phyloP scores from a whole-genome alignment of 2,329 filamentous ascomycete genomes.

The Salinomyces thailandicus region DNA sequence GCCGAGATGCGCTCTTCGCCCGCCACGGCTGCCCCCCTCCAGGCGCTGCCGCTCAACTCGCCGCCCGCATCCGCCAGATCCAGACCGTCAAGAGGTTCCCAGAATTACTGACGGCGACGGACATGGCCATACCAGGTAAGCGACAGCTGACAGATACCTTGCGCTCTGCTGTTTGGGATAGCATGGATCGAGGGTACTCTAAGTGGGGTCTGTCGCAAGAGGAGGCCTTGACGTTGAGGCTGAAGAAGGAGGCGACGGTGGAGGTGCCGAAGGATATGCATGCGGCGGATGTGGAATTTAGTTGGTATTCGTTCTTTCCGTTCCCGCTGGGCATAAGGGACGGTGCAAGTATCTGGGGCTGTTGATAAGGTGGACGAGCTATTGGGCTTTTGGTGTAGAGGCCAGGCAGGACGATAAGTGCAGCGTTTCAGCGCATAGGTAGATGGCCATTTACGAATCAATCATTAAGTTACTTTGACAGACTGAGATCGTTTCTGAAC shows the following conservation, averaged over 20 bases:
- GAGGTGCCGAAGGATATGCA: slow-evolving; percentile 7
- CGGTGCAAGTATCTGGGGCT: too few species aligned
- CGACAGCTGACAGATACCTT: slow-evolving; percentile 10
- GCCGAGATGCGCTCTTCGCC: slow-evolving; percentile 11
- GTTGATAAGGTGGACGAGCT: too few species aligned
- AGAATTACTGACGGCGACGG: slow-evolving; percentile 11
- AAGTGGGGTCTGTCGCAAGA: slow-evolving; percentile 12
- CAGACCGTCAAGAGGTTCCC: slow-evolving; percentile 10
- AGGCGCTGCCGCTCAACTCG: slow-evolving; percentile 13
- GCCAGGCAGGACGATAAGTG: too few species aligned
- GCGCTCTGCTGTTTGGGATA: slow-evolving; percentile 9
- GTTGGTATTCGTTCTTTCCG: slow-evolving; percentile 15
- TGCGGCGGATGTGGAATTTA: slow-evolving; percentile 1
- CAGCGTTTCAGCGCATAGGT: too few species aligned
- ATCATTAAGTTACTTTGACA: too few species aligned
- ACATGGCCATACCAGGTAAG: slow-evolving; percentile 5
- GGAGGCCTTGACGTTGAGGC: slow-evolving; percentile 10
- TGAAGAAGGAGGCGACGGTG: slow-evolving; percentile 10
- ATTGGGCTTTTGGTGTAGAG: too few species aligned
- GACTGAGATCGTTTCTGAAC: too few species aligned
- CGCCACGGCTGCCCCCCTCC: slow-evolving; percentile 13
- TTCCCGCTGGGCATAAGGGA: too few species aligned
- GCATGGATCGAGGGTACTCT: slow-evolving; percentile 12
- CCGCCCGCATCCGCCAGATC: slow-evolving; percentile 10
- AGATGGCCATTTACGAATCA: too few species aligned